These are phyloP conservation scores for Fusarium armeniacum DNA, from an alignment of 2,329 filamentous ascomycete genomes.

Conservation along the genomic window DNA sequence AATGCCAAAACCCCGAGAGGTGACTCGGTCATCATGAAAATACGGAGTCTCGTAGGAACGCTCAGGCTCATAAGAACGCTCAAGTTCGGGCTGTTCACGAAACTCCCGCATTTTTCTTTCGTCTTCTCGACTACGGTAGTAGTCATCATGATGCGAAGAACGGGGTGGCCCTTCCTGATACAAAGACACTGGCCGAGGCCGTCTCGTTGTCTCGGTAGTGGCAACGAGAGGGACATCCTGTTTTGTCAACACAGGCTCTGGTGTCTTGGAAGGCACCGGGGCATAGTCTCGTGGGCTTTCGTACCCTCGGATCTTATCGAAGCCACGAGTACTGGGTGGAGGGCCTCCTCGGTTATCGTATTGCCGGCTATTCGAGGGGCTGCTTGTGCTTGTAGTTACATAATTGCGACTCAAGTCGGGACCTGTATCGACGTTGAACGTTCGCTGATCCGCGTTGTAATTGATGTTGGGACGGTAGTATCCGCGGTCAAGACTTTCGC, in stretches of 20 bases:
- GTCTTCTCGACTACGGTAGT: slow-evolving; percentile 64
- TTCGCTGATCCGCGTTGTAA: slow-evolving; percentile 61
- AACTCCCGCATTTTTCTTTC: slow-evolving; percentile 60
- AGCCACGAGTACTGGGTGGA: slow-evolving; percentile 77
- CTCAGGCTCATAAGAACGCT: slow-evolving; percentile 47
- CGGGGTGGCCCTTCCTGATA: slow-evolving; percentile 65
- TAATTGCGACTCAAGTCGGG: slow-evolving; percentile 61
- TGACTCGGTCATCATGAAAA: slow-evolving; percentile 63
- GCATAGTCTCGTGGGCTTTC: slow-evolving; percentile 64
- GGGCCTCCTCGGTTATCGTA: slow-evolving; percentile 65
- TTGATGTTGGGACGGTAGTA: slow-evolving; percentile 70
- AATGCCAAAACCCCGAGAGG: slow-evolving; percentile 66
- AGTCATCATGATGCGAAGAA: slow-evolving; percentile 62
- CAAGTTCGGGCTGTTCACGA: slow-evolving; percentile 58
- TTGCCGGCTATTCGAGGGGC: slow-evolving; percentile 48
- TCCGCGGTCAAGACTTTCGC: slow-evolving; percentile 68
- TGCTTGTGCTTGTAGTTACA: slow-evolving; percentile 50
- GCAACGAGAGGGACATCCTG: slow-evolving; percentile 30
- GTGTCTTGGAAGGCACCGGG: slow-evolving; percentile 58
- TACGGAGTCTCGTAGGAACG: slow-evolving; percentile 50
- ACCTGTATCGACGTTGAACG: slow-evolving; percentile 63
- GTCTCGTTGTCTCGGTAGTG: slow-evolving; percentile 48
- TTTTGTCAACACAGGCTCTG: slow-evolving; percentile 52
- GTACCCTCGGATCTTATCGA: slow-evolving; percentile 73
- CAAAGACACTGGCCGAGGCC: slow-evolving; percentile 64